Base-by-base conservation (phyloP, 1,139 yeast genomes). In the Scheffersomyces parashehatae region DNA sequence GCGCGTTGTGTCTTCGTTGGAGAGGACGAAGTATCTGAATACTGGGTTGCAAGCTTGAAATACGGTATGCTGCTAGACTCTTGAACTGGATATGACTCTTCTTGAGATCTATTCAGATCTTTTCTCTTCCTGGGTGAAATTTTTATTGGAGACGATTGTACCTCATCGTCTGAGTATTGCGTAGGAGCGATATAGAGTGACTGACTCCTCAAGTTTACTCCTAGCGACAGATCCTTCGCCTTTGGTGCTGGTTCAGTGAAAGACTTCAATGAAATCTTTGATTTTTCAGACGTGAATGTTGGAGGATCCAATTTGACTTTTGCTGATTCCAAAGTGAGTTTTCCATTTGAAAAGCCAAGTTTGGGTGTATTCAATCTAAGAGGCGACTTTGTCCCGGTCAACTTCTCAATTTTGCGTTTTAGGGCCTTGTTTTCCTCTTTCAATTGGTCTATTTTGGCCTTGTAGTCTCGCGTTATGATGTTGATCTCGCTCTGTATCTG, bases 141-240 rank as follows among this genome's bases (percentile, higher is more conserved):
- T 28, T 46, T 46, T 34, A 46, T 35, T 3, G 49, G 49, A 3
- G 50, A 47, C 9, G 47, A 42, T 28, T 37, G 34, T 13, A 9
- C 20, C 7, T 51, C 53, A 5, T 51, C 55, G 36, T 52, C 58
- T 6, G 56, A 51, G 26, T 54, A 52, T 39, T 52, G 58, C 3
- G 58, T 52, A 3, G 57, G 52, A 5, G 15, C 35, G 1, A 31
- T 31, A 7, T 12, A 31, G 15, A 31, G 35, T 14, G 35, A 31
- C 20, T 31, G 15, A 24, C 24, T 6, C 7, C 35, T 15, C 35
- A 31, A 31, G n/a, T 31, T 31, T 8, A 20, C 10, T 4, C 16
- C 11, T 14, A 13, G n/a, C 1, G 26, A 20, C 8, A 20, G 26
- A 3, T 20, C 8, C 26, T 20, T 5, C 26, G 26, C 9, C 8